Evolutionary conservation across 2,329 filamentous ascomycete genomes (phyloP).

Genomic region (Hymenoscyphus salicellus): DNA sequence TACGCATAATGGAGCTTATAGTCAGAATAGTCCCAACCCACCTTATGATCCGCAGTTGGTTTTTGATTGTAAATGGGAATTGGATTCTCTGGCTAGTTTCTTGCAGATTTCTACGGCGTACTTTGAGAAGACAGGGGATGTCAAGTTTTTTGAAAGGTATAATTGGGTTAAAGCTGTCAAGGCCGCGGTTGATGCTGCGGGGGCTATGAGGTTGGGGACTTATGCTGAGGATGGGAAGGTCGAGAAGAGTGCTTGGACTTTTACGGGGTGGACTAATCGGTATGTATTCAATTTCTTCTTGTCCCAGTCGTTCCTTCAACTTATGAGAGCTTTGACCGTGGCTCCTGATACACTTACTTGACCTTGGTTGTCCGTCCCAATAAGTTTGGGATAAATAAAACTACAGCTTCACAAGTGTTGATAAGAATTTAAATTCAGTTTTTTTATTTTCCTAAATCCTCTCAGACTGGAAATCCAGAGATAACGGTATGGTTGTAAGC

Average conservation of each 20-base stretch:
- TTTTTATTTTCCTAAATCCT: no score
- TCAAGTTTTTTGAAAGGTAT: slow-evolving; percentile 67
- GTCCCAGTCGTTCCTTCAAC: neutral
- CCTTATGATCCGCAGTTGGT: slow-evolving; percentile 66
- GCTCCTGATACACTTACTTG: no score
- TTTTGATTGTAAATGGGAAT: slow-evolving; percentile 95
- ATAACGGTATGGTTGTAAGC: no score
- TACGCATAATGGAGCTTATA: slow-evolving; percentile 56
- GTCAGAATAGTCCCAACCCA: slow-evolving; percentile 63
- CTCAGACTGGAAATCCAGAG: no score
- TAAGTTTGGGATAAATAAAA: no score
- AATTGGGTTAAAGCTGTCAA: slow-evolving; percentile 72
- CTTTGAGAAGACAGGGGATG: slow-evolving; percentile 67
- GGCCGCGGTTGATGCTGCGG: slow-evolving; percentile 64
- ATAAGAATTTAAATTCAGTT: no score
- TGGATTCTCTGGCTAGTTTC: slow-evolving; percentile 86
- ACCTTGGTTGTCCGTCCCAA: no score
- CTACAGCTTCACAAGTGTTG: no score
- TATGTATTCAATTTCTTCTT: neutral
- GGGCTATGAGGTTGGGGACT: slow-evolving; percentile 70
- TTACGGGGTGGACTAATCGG: slow-evolving; percentile 68
- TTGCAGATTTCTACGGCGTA: slow-evolving; percentile 78
- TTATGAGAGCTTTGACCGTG: no score
- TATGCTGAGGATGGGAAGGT: slow-evolving; percentile 61
- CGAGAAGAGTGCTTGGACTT: slow-evolving; percentile 64